phyloP scores from a whole-genome alignment of 495 filamentous ascomycete species.

The Penicillium odoratum region DNA sequence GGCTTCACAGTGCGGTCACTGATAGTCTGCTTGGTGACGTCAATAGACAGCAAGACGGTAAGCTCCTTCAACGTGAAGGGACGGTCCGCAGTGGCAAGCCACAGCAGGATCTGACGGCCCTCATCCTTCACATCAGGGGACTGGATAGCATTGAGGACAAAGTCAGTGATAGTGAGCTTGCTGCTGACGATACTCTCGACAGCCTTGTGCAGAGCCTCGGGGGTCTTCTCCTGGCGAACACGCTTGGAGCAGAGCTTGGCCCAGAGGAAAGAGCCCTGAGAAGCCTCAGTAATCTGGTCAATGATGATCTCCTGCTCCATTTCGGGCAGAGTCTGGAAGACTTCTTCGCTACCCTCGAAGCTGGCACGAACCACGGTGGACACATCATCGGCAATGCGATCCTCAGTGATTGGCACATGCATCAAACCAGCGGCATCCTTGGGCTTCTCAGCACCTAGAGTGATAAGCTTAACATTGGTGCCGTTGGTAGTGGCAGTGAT shows the following conservation, averaged over 20 bases:
- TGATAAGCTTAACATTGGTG: constrained; percentile 30
- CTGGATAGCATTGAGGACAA: constrained; percentile 26
- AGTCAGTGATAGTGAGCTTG: constrained; percentile 30
- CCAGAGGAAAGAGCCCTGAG: constrained; percentile 39
- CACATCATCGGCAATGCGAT: constrained; percentile 28
- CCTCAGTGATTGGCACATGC: constrained; percentile 22
- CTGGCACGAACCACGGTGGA: constrained; percentile 25
- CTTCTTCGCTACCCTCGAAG: constrained; percentile 17
- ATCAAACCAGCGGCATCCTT: constrained; percentile 10
- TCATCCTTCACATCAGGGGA: constrained; percentile 28
- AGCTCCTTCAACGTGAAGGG: constrained; percentile 33
- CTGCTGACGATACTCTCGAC: constrained; percentile 25
- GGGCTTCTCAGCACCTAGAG: constrained; percentile 32
- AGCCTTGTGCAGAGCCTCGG: constrained; percentile 26
- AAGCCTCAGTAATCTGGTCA: constrained; percentile 35
- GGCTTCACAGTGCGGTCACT: constrained; percentile 25
- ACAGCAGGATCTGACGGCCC: constrained; percentile 28
- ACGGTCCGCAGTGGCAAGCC: constrained; percentile 36
- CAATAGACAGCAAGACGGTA: constrained; percentile 26
- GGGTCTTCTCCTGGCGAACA: constrained; percentile 23
- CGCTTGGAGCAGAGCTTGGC: constrained; percentile 38
- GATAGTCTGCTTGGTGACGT: constrained; percentile 31
- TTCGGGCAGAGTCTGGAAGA: constrained; percentile 21
- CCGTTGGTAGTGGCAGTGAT: constrained; percentile 25
- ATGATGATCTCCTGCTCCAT: constrained; percentile 33